Evolutionary conservation across 2,329 filamentous ascomycete species (phyloP).

Genomic region (Onygenales sp.): DNA sequence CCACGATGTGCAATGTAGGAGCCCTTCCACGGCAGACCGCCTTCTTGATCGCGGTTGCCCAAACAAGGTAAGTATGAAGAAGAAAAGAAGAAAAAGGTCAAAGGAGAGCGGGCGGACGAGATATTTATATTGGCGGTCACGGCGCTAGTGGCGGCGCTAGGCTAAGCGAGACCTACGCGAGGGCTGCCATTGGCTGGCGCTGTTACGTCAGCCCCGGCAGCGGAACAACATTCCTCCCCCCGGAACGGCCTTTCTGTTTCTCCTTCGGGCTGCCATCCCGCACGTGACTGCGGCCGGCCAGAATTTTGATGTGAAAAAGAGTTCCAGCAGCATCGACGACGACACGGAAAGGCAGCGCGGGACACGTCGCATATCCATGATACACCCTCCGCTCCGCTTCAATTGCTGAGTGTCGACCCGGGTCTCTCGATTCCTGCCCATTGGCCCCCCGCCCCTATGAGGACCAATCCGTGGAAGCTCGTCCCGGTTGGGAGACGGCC

Average conservation of each 20-base stretch:
- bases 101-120: conserved; percentile 7
- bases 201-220: conserved; percentile 5
- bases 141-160: conserved; percentile 13
- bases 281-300: conserved; percentile 5
- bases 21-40: conserved; percentile 36
- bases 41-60: conserved; percentile 39
- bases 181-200: conserved; percentile 10
- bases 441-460: neutral
- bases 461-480: neutral
- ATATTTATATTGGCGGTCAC: conserved; percentile 22
- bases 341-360: conserved; percentile 3
- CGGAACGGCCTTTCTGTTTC: neutral
- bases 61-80: conserved; percentile 46
- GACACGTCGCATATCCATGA: conserved; percentile 1
- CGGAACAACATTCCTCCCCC: neutral
- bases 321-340: neutral
- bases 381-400: conserved; percentile 5
- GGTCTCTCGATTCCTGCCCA: neutral
- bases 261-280: neutral
- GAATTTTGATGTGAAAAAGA: conserved; percentile 8
- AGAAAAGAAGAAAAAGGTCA: conserved; percentile 27
- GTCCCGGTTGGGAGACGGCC: neutral
- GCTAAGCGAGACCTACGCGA: conserved; percentile 18
- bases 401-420: neutral
- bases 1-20: conserved; percentile 52